These are phyloP conservation scores for Solanum commersonii DNA, from an alignment of 257 asterid genomes.

Conservation along the genomic window DNA sequence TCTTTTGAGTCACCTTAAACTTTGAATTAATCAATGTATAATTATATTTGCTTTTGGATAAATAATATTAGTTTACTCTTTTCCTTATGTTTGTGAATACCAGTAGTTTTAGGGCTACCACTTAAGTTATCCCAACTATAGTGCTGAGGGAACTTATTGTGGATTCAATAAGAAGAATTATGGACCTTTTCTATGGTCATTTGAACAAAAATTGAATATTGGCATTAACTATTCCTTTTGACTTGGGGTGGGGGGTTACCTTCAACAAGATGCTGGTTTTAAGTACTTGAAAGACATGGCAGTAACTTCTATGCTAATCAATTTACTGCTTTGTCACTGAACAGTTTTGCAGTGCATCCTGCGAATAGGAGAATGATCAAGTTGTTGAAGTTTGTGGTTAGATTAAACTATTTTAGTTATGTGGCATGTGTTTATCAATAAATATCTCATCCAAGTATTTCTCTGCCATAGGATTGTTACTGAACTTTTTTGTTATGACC, in stretches of 20 bases:
- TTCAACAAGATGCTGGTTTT: background rate
- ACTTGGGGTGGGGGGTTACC: background rate
- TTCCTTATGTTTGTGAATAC: background rate
- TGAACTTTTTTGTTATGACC: background rate
- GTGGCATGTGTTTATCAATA: background rate
- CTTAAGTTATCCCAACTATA: background rate
- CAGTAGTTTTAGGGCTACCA: background rate
- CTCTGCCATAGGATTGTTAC: background rate
- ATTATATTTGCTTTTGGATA: background rate
- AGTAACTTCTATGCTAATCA: background rate
- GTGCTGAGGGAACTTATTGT: background rate
- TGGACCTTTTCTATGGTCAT: background rate
- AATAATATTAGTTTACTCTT: background rate
- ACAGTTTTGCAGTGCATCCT: background rate
- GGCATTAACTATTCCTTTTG: background rate
- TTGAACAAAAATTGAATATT: background rate
- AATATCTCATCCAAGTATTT: background rate
- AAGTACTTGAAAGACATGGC: background rate
- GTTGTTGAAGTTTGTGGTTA: background rate
- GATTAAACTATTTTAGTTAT: background rate
- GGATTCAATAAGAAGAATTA: background rate
- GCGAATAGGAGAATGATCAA: background rate
- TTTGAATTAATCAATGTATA: slow-evolving; percentile 2
- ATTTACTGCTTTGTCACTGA: background rate
- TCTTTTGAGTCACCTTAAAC: background rate